Base-by-base conservation (phyloP, 1,139 yeast genomes). In the Hansenula sp. region DNA sequence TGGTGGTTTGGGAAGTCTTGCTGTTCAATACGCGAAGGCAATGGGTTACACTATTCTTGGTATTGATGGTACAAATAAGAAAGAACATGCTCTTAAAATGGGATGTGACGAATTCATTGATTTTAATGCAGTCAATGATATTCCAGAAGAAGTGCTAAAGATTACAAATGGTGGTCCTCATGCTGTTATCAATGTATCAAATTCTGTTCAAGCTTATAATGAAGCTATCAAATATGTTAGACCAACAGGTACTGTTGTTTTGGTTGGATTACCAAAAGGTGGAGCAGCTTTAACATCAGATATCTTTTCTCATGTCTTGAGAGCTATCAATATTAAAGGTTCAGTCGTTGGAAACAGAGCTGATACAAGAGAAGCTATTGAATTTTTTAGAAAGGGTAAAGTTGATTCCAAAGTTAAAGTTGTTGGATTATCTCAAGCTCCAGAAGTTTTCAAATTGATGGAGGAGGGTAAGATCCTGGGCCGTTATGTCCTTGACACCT, bases 1-100 rank as follows among this genome's bases (percentile, higher is more conserved):
- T 55, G 84, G 84, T 59, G 84, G 84, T 43, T 70, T 78, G 55
- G 84, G 84, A 46, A 71, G 82, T 27, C 64, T 77, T 43, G 83
- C 82, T 36, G 63, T 78, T 44, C 84, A 78, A 60, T 77, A 77
- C 56, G 84, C 82, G 44, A 68, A 58, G 45, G 82, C 82, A 40
- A 73, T 78, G 82, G 84, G 84, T 46, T 68, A 62, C 53, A 66
- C 82, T 59, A 80, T 76, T 28, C 51, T 78, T 28, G 83, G 70
- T 50, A 76, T 78, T 51, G 84, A 78, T 52, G 80, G 79, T 52
- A 81, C 81, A 54, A 79, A 71, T 27, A 78, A 77, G 60, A 76
- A 65, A 42, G 68, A 64, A 33, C 65, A 73, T 46, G 68, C 61
- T 48, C 9, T 21, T 19, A 32, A 39, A 29, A 46, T 44, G 14